Base-by-base conservation (phyloP, 2,329 filamentous ascomycete species). In the Talaromyces sp. region DNA sequence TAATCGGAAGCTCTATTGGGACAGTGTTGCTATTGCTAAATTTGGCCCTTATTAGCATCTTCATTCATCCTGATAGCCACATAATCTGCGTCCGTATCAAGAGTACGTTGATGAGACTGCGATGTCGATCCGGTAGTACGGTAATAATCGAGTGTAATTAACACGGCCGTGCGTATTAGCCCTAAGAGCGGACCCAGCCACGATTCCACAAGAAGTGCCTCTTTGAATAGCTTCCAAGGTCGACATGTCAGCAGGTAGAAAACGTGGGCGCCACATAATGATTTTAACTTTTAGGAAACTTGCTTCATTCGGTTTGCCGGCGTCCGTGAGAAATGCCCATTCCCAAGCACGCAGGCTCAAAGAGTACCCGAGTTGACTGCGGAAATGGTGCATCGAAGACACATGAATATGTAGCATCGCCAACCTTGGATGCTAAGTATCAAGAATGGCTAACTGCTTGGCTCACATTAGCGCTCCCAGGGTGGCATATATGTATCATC, bases 111-210 rank as follows among this genome's bases (percentile, higher is more conserved):
- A 33, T 31, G 18, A 21, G 35, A 37, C 11, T 23, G 18, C 31
- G n/a, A 54, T 37, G 50, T 7, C 31, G 50, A 54, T 35, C 50
- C 11, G 50, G 31, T 31, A 54, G 18, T 3, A 14, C 35, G 50
- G 28, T 35, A 54, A 35, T 35, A 11, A 8, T 37, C 9, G 31
- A n/a, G n/a, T 37, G 50, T 54, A 35, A 54, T 54, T 23, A 23
- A 54, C 37, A 54, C 18, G 18, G 18, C 18, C 28, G 31, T 52
- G 18, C 31, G 31, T 54, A 37, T 54, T 54, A 54, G 50, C 50
- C 50, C 50, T 54, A 54, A 54, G n/a, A 54, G 50, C 50, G 50
- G 50, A 54, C 12, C 50, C 35, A 35, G 50, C 31, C 28, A 33
- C 11, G 9, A 23, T 48, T 28, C 12, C 12, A 25, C 31, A 21